Evolutionary conservation across 2,329 filamentous ascomycete species (phyloP).

Genomic region (Botrytis cinerea): DNA sequence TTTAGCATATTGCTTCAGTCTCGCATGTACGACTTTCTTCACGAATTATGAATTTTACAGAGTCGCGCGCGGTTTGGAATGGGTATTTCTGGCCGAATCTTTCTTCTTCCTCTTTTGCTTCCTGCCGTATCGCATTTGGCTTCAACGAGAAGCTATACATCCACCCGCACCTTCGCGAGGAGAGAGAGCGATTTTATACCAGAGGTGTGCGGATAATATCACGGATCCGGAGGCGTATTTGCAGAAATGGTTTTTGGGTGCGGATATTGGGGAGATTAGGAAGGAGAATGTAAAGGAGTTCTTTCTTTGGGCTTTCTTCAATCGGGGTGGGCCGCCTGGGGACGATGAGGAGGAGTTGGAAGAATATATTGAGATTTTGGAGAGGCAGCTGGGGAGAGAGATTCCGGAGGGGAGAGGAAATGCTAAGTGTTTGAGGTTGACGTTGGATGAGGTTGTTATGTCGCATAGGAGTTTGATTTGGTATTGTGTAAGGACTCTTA

Average conservation of each 20-base stretch:
- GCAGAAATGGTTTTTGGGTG: conserved; percentile 59
- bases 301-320: conserved; percentile 61
- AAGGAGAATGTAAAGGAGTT: conserved; percentile 63
- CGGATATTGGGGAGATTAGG: conserved; percentile 53
- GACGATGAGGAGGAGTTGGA: conserved; percentile 57
- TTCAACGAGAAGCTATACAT: conserved; percentile 55
- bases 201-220: conserved; percentile 53
- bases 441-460: conserved; percentile 59
- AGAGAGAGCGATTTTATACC: conserved; percentile 53
- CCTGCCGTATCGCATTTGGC: conserved; percentile 51
- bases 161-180: conserved; percentile 48
- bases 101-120: conserved; percentile 57
- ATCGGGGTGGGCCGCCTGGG: conserved; percentile 46
- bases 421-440: conserved; percentile 56
- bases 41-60: conserved; percentile 38
- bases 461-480: conserved; percentile 57
- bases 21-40: conserved; percentile 38
- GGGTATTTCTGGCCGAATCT: conserved; percentile 52
- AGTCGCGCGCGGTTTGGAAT: conserved; percentile 41
- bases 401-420: conserved; percentile 54
- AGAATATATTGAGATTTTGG: conserved; percentile 53
- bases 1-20: conserved; percentile 48
- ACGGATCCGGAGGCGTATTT: conserved; percentile 55
- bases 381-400: conserved; percentile 52
- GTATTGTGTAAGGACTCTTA: conserved; percentile 51